Evolutionary conservation across 2,329 filamentous ascomycete species (phyloP).

Genomic region (Coniella vitis): DNA sequence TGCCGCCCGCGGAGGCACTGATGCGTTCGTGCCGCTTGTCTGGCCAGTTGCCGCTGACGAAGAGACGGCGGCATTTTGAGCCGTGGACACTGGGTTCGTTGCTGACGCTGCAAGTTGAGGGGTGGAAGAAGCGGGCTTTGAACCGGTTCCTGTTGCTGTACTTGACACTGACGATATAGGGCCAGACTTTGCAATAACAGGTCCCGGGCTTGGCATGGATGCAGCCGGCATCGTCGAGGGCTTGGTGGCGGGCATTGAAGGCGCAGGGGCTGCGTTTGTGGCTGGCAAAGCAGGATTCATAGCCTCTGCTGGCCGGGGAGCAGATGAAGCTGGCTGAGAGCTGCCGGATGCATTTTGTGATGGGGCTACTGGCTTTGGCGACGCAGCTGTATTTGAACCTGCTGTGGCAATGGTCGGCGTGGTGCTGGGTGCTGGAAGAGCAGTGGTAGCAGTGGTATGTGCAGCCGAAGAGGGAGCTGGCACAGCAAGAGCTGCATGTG

Average conservation of each 20-base stretch:
- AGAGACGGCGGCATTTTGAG: neutral
- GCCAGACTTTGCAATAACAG: neutral
- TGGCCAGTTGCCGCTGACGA: neutral
- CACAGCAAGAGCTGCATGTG: neutral
- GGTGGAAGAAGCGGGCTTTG: neutral
- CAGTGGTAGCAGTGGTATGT: too few relatives aligned
- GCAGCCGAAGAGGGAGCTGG: neutral
- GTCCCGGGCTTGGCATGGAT: neutral
- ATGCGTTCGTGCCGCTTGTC: neutral
- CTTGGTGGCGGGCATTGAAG: neutral
- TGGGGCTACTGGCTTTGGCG: too few relatives aligned
- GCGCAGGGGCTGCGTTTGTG: neutral
- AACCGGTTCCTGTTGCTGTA: neutral
- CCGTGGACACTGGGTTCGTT: neutral
- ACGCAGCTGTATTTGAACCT: too few relatives aligned
- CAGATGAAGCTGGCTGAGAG: too few relatives aligned
- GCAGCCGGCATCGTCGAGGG: neutral
- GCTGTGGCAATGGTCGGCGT: too few relatives aligned
- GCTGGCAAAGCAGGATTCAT: neutral
- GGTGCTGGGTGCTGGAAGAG: too few relatives aligned
- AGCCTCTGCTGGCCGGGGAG: neutral
- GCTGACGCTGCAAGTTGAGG: neutral
- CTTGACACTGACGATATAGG: neutral
- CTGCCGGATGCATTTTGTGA: neutral
- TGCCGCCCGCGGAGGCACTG: neutral